Conservation (phyloP, 2,329 filamentous ascomycete genomes). For the Pseudocercospora cruenta region DNA sequence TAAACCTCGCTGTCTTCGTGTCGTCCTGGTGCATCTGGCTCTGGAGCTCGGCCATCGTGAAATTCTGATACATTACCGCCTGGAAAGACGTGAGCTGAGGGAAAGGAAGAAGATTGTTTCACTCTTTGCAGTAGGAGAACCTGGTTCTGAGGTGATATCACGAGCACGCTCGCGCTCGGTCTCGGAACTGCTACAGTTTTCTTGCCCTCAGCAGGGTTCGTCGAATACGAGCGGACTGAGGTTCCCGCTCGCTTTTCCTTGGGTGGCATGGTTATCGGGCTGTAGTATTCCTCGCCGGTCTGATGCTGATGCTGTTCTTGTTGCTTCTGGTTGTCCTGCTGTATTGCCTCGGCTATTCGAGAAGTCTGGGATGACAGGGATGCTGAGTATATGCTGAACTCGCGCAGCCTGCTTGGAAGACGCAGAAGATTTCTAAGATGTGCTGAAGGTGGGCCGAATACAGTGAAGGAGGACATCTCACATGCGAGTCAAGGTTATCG, state of each 20-base stretch:
- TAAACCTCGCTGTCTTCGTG: slow-evolving; percentile 76
- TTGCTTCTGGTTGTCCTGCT: slow-evolving; percentile 3
- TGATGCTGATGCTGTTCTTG: slow-evolving; percentile 5
- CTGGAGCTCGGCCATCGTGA: slow-evolving; percentile 70
- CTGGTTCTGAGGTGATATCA: slow-evolving; percentile 84
- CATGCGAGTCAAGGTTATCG: not conserved
- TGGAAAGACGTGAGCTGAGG: slow-evolving; percentile 93
- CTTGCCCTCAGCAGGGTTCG: slow-evolving; percentile 32
- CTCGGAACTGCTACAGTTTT: slow-evolving; percentile 54
- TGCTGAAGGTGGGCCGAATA: not conserved
- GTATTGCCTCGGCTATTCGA: slow-evolving; percentile 10
- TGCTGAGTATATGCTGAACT: not conserved
- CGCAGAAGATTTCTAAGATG: not conserved
- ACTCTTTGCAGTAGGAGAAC: slow-evolving; percentile 87
- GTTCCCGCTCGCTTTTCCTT: slow-evolving; percentile 20
- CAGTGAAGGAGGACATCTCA: not conserved
- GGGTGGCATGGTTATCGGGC: slow-evolving; percentile 7
- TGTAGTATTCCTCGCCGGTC: not conserved
- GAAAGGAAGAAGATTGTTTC: slow-evolving; percentile 78
- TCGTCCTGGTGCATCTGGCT: slow-evolving; percentile 54
- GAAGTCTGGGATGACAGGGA: not conserved
- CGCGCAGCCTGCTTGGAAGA: not conserved
- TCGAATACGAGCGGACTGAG: slow-evolving; percentile 18
- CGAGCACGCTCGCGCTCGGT: slow-evolving; percentile 74
- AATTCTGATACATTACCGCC: slow-evolving; percentile 79